phyloP scores from a whole-genome alignment of 1,284 basidiomycete species.

The Heterobasidion occidentale region DNA sequence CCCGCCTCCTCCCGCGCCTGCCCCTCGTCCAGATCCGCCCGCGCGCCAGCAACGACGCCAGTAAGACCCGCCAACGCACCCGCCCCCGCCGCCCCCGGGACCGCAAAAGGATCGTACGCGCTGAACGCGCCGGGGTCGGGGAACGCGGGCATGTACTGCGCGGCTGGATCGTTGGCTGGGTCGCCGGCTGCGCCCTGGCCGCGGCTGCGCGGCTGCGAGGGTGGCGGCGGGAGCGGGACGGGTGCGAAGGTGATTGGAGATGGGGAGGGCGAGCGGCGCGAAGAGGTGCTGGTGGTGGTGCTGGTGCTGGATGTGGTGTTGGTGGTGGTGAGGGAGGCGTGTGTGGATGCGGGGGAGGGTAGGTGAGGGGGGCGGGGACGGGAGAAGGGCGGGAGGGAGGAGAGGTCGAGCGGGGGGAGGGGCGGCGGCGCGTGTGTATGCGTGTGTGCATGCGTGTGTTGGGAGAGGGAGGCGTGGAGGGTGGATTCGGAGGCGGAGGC shows the following conservation, averaged over 20 bases:
- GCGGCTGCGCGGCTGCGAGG: background rate
- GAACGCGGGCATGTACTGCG: background rate
- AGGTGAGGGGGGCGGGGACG: background rate
- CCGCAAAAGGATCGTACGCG: background rate
- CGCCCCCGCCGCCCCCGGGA: background rate
- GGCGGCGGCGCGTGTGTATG: background rate
- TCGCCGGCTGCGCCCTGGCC: background rate
- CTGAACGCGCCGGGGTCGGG: background rate
- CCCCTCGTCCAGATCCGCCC: background rate
- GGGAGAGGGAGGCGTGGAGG: slow-evolving; percentile 1
- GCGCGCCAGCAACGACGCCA: too few species aligned
- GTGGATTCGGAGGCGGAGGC: background rate
- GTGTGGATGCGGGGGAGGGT: background rate
- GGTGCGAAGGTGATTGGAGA: slow-evolving; percentile 12
- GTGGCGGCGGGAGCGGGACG: background rate
- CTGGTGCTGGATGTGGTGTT: background rate
- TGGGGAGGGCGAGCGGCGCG: slow-evolving; percentile 4
- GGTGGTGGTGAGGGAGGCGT: slow-evolving; percentile 4
- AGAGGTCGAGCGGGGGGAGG: background rate
- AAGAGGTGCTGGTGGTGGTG: background rate
- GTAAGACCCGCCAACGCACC: background rate
- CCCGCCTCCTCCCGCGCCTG: background rate
- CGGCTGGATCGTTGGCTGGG: too few species aligned
- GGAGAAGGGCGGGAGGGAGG: background rate
- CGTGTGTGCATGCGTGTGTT: background rate